Conservation (phyloP, 306 rosid species). For the Vigna mungo region DNA sequence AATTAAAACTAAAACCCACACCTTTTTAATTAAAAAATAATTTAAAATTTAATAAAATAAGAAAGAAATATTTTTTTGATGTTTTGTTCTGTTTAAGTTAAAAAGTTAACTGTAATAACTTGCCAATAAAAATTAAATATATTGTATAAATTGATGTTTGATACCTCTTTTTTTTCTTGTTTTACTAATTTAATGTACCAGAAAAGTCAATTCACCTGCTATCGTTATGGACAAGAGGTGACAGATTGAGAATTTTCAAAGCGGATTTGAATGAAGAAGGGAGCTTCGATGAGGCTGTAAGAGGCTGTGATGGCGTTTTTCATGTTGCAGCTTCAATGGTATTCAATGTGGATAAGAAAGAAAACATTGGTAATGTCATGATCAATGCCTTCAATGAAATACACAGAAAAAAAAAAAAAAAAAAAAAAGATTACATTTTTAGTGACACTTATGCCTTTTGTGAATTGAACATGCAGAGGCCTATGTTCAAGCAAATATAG, state of each 20-base stretch:
- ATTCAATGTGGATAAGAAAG: constrained; percentile 51
- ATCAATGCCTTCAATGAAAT: neutral
- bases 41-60: no score
- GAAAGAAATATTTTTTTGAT: no score
- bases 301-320: constrained; percentile 74
- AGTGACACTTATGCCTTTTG: neutral
- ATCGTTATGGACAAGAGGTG: constrained; percentile 58
- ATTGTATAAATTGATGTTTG: neutral
- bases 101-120: no score
- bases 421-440: neutral
- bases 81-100: no score
- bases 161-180: neutral
- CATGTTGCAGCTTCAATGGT: constrained; percentile 84
- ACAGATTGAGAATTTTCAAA: constrained; percentile 64
- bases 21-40: no score
- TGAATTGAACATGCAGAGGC: constrained; percentile 52
- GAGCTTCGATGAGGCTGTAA: constrained; percentile 77
- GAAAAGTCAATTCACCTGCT: constrained; percentile 66
- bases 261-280: constrained; percentile 73
- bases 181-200: constrained; percentile 41
- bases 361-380: constrained; percentile 59
- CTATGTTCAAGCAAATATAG: constrained; percentile 59
- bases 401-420: neutral
- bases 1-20: no score
- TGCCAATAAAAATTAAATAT: no score